Evolutionary conservation across 2,329 filamentous ascomycete species (phyloP), one percentile per base, ranked within the genome.

Genomic region (Pyrenophora tritici-repentis): DNA sequence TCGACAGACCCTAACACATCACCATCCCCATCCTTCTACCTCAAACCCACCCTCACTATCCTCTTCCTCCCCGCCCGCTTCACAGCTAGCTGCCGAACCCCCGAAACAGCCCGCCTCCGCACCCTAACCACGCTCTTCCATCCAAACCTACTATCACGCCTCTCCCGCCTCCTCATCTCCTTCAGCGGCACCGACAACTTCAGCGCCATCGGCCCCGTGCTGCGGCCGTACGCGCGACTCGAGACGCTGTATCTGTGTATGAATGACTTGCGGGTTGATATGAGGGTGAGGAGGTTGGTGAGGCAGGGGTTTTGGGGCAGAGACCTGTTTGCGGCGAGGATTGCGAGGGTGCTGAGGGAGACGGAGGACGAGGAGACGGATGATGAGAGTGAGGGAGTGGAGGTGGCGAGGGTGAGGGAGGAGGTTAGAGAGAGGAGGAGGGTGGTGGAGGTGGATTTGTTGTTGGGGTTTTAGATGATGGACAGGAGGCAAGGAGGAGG

Each of bases 61-160:
- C 12, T 62, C 0, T 59, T 53, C 35, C 48, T 63, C 13, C 42
- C 40, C 24, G 47, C 34, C 2, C 55, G 57, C n/a, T 63, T 62
- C 49, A 43, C 38, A 3, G 22, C 22, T 20, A 20, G 32, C 2
- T 24, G 14, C 1, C 18, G 20, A 7, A 54, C 6, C 24, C 2
- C 50, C 2, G 58, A 63, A 33, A 58, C 55, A 0, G n/a, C 18
- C 12, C 44, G 56, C 6, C 51, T 62, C 4, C 14, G 6, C 31
- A 53, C 13, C 14, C 50, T n/a, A n/a, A 24, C 38, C 22, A 6
- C 17, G 5, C 33, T 33, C 26, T 48, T 16, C 26, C 46, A 2
- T 6, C 6, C 6, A 6, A 1, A 3, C 5, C 34, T 18, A 12
- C 41, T 20, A 4, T 26, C 18, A 1, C 45, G 13, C 6, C 35